Conservation (phyloP, 1,139 yeast genomes). For the Saccharomyces hybrid region DNA sequence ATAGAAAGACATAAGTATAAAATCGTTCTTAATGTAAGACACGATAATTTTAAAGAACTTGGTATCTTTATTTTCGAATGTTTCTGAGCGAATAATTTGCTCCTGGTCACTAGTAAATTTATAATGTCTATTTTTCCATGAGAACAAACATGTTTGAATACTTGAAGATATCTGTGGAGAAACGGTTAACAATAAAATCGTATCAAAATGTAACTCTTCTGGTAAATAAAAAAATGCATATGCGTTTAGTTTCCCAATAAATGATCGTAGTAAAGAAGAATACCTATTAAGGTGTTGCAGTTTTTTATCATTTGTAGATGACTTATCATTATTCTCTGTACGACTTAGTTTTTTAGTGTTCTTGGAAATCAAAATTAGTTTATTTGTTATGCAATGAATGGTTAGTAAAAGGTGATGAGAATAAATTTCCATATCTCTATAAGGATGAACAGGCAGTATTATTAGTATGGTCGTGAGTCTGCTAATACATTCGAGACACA, state of each 20-base stretch:
- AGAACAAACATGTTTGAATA: conserved; percentile 10
- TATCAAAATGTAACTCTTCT: conserved; percentile 23
- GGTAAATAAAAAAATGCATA: conserved; percentile 27
- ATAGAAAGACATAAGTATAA: conserved; percentile 25
- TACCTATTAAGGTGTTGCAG: conserved; percentile 15
- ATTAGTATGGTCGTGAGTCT: conserved; percentile 22
- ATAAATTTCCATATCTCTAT: conserved; percentile 19
- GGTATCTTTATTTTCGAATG: conserved; percentile 11
- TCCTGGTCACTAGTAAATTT: background rate
- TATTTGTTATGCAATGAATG: conserved; percentile 24
- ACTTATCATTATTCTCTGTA: background rate
- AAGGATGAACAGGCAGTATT: conserved; percentile 12
- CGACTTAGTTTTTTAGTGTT: conserved; percentile 4
- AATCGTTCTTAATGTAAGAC: conserved; percentile 28
- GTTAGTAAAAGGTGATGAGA: conserved; percentile 26
- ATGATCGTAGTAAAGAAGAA: conserved; percentile 21
- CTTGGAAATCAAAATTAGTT: conserved; percentile 22
- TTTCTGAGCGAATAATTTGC: conserved; percentile 4
- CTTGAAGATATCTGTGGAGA: conserved; percentile 9
- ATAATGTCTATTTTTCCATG: conserved; percentile 21
- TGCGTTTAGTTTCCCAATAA: conserved; percentile 30
- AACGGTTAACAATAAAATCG: conserved; percentile 14
- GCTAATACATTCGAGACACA: conserved; percentile 26
- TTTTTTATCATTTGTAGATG: background rate
- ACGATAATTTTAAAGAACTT: conserved; percentile 24